Conservation (phyloP, 352 stramenopile species). For the Pythium rhizo-oryzae region DNA sequence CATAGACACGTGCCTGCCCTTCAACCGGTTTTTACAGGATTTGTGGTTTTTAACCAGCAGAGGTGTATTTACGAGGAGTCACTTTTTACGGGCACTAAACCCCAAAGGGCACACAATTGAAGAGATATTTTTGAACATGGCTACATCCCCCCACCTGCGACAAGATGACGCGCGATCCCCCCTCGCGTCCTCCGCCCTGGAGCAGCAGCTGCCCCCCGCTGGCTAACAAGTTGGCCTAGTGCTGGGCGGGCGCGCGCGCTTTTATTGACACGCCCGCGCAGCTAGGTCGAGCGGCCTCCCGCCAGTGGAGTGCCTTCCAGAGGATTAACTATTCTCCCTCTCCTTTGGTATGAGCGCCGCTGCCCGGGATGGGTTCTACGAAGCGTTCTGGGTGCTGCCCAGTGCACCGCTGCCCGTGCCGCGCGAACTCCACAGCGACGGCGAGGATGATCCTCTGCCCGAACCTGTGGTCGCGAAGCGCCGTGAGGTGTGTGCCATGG, state of each 20-base stretch:
- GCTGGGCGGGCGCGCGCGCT: not conserved
- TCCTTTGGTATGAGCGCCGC: slow-evolving; percentile 2
- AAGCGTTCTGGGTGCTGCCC: slow-evolving; percentile 43
- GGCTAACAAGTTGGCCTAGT: not conserved
- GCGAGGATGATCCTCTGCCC: slow-evolving; percentile 12
- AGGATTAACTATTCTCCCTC: not conserved
- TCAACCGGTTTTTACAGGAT: slow-evolving; percentile 7
- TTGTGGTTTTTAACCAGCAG: too few relatives aligned
- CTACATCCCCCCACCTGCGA: slow-evolving; percentile 15
- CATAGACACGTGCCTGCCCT: slow-evolving; percentile 17
- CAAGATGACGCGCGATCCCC: not conserved
- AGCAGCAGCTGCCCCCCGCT: not conserved
- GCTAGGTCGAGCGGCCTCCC: not conserved
- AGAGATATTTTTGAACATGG: slow-evolving; percentile 23
- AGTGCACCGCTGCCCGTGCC: slow-evolving; percentile 29
- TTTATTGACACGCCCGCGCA: not conserved
- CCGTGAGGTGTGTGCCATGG: slow-evolving; percentile 1
- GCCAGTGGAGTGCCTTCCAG: too few relatives aligned
- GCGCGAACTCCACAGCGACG: slow-evolving; percentile 1
- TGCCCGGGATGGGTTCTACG: slow-evolving; percentile 34
- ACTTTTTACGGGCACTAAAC: not conserved
- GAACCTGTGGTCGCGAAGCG: slow-evolving; percentile 20
- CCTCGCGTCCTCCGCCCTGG: too few relatives aligned
- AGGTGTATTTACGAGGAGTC: slow-evolving; percentile 21
- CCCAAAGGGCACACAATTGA: slow-evolving; percentile 1